Percentiles rank a stretch among this genome's conserved stretches.
Evolutionary conservation across 768 basidiomycete species (phyloP).

Genomic region (Boletus edulis): DNA sequence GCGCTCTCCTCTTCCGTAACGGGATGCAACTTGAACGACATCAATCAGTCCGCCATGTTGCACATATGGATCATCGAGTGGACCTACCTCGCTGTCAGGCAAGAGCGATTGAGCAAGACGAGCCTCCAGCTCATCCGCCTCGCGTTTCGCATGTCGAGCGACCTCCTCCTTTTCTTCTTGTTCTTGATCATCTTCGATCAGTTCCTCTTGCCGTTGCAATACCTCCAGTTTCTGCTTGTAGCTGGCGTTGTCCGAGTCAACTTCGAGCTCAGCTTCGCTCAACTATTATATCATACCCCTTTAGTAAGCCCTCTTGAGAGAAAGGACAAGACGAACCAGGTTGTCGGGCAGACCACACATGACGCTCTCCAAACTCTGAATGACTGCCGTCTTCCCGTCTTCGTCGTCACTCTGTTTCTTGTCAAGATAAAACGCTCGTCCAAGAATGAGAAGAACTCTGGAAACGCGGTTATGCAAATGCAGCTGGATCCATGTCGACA

Average conservation of each 20-base stretch:
- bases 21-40: conserved; percentile 51
- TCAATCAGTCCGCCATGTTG: background rate
- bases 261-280: conserved; percentile 95
- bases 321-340: conserved; percentile 55
- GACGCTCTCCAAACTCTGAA: conserved; percentile 83
- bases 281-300: conserved; percentile 48
- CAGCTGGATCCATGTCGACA: conserved; percentile 89
- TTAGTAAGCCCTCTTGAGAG: background rate
- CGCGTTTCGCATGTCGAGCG: conserved; percentile 81
- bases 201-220: conserved; percentile 96
- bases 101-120: conserved; percentile 77
- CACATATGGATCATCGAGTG: background rate
- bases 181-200: conserved; percentile 98
- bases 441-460: conserved; percentile 92
- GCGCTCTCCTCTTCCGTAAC: conserved; percentile 65
- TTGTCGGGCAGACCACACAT: conserved; percentile 92
- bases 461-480: conserved; percentile 90
- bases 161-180: conserved; percentile 96
- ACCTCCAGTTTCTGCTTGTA: conserved; percentile 99
- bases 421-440: conserved; percentile 93
- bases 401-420: conserved; percentile 68
- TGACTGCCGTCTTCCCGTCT: conserved; percentile 79
- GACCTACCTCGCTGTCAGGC: conserved; percentile 80
- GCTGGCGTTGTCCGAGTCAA: conserved; percentile 88
- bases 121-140: conserved; percentile 76